A percentile compares a stretch with the other conserved stretches of the same genome.
Conservation (phyloP, 345 rosid genomes). For the Populus euphratica region DNA sequence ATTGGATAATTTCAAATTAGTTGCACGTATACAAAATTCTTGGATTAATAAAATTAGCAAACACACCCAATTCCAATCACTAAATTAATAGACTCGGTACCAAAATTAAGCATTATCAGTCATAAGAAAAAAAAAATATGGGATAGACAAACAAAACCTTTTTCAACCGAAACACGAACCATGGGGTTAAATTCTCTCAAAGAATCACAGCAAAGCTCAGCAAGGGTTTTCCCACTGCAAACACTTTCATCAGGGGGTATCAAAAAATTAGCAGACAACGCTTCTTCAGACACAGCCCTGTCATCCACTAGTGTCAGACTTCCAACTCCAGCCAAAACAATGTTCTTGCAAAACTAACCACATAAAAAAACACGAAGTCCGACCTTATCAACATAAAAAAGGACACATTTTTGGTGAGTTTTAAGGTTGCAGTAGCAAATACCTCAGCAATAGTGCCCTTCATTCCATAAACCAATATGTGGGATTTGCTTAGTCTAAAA, state of each 20-base stretch:
- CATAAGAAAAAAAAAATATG: background rate
- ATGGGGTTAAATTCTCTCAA: constrained; percentile 86
- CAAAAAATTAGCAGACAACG: constrained; percentile 70
- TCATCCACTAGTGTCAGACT: constrained; percentile 82
- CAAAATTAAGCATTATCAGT: background rate
- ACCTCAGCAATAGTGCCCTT: constrained; percentile 92
- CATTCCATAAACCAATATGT: constrained; percentile 71
- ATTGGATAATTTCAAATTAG: background rate
- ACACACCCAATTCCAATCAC: background rate
- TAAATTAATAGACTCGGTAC: background rate
- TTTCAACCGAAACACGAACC: constrained; percentile 79
- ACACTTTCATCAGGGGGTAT: constrained; percentile 57
- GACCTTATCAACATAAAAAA: background rate
- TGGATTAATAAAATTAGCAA: background rate
- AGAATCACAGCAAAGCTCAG: constrained; percentile 80
- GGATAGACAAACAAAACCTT: constrained; percentile 40
- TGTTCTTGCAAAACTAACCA: constrained; percentile 91
- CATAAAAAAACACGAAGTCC: background rate
- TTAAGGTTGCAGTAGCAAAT: background rate
- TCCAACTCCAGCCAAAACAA: constrained; percentile 92
- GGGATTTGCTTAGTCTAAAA: constrained; percentile 71
- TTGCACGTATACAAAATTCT: background rate
- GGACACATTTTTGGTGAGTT: background rate
- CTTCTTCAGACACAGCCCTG: constrained; percentile 52
- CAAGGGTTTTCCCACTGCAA: constrained; percentile 56